Evolutionary conservation across 345 rosid genomes (phyloP).

Genomic region (Salix koriyanagi): DNA sequence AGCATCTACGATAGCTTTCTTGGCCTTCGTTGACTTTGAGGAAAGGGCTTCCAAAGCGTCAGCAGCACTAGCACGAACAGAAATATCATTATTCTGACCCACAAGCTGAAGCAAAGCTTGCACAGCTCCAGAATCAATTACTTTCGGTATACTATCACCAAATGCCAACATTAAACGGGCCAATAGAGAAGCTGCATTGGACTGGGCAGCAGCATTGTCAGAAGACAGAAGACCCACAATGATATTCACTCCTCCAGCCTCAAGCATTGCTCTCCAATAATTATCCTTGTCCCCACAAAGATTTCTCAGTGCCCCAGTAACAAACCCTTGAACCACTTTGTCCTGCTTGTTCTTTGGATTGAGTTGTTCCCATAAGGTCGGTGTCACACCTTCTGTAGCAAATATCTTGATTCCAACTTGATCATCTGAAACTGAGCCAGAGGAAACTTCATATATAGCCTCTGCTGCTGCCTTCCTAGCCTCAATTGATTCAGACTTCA

Average conservation of each 20-base stretch:
- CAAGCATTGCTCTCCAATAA: constrained; percentile 65
- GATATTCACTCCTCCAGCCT: constrained; percentile 69
- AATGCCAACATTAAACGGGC: constrained; percentile 69
- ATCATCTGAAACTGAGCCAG: constrained; percentile 74
- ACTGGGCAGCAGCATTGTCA: constrained; percentile 63
- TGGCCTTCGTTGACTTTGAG: constrained; percentile 58
- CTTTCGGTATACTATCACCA: constrained; percentile 51
- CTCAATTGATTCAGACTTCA: constrained; percentile 67
- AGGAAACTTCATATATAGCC: constrained; percentile 77
- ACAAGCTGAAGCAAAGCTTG: constrained; percentile 62
- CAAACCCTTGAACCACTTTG: constrained; percentile 69
- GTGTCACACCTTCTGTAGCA: constrained; percentile 81
- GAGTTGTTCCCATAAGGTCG: constrained; percentile 72
- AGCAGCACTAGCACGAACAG: constrained; percentile 70
- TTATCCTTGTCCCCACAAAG: constrained; percentile 73
- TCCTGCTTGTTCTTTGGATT: constrained; percentile 57
- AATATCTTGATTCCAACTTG: constrained; percentile 81
- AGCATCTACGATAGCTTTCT: constrained; percentile 54
- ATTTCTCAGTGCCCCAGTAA: constrained; percentile 85
- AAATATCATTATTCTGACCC: constrained; percentile 46
- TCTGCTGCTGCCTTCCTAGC: constrained; percentile 78
- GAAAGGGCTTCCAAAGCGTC: constrained; percentile 81
- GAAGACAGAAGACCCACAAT: constrained; percentile 72
- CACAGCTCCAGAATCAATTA: constrained; percentile 70
- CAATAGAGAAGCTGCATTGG: constrained; percentile 89